Base-by-base conservation (phyloP, 106 monocot genomes). In the Dioscorea dumetorum region DNA sequence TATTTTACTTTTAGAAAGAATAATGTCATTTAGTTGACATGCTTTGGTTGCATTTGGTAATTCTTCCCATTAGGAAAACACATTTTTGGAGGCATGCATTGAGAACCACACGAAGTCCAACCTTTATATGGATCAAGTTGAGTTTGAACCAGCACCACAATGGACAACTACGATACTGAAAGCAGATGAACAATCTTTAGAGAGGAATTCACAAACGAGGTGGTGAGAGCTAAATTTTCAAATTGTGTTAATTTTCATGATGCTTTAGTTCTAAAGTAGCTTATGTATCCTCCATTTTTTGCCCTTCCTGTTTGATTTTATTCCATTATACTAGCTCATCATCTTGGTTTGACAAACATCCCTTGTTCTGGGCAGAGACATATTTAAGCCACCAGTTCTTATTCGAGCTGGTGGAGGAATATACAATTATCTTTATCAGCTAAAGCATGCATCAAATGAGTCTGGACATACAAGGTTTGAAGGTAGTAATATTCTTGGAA, bases 51-150 rank as follows among this genome's bases (percentile, higher is more conserved):
- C 41, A 41, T 41, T 41, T 41, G 41, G 41, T 41, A 41, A 41
- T 41, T 41, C 10, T 10, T 41, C 10, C 41, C 10, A 23, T 72
- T 83, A 97, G 95, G 95, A 87, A 5, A 86, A 56, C 69, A 97
- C 88, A 69, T 89, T 78, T 84, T 67, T 97, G 79, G 95, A 97
- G 72, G 89, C 91, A 57, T 92, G 91, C 84, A 84, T 97, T 74
- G 95, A 97, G 82, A 97, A 97, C 65, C 95, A 97, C 74, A 97
- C 95, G 52, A 97, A 97, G 61, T 84, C 91, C 17, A 91, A 92
- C 48, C 91, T 97, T 74, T 86, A 84, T 51, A 92, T 97, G 95
- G 95, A 97, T 71, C 95, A 97, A 87, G 89, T 97, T 53, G 95
- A 97, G 15, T 92, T 97, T 67, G 88, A 97, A 70, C 95, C 95